These are phyloP conservation scores for Clavispora santaluciae DNA, from an alignment of 805 yeast species.

Conservation along the genomic window DNA sequence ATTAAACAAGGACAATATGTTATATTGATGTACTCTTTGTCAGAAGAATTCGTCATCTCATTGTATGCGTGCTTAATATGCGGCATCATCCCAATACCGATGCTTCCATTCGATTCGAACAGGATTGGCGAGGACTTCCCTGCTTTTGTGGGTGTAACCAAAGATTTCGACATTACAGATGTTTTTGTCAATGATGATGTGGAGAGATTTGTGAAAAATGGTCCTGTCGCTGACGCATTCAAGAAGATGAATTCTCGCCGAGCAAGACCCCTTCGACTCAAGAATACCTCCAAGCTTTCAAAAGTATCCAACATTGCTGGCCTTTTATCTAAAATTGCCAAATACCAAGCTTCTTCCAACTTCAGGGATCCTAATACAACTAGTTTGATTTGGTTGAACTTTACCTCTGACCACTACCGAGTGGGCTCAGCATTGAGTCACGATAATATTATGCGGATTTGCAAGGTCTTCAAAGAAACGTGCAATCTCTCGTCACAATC, in stretches of 20 bases:
- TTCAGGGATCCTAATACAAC: conserved; percentile 39
- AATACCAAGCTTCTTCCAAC: conserved; percentile 36
- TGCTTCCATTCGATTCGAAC: conserved; percentile 63
- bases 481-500: conserved; percentile 71
- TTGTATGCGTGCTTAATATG: conserved; percentile 81
- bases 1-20: conserved; percentile 68
- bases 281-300: conserved; percentile 62
- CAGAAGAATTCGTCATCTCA: conserved; percentile 82
- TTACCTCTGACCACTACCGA: conserved; percentile 67
- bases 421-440: conserved; percentile 58
- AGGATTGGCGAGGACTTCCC: conserved; percentile 70
- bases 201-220: conserved; percentile 63
- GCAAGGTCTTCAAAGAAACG: conserved; percentile 88
- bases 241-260: conserved; percentile 41
- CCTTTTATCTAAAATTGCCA: conserved; percentile 41
- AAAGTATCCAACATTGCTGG: conserved; percentile 35
- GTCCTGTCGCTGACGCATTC: conserved; percentile 55
- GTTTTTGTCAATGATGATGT: conserved; percentile 76
- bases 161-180: conserved; percentile 65
- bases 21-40: conserved; percentile 76
- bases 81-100: conserved; percentile 74
- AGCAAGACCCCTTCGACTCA: conserved; percentile 44
- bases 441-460: conserved; percentile 62
- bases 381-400: conserved; percentile 62
- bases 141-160: conserved; percentile 59